These are phyloP conservation scores for Monilinia laxa DNA, from an alignment of 2,329 filamentous ascomycete species.

Conservation along the genomic window DNA sequence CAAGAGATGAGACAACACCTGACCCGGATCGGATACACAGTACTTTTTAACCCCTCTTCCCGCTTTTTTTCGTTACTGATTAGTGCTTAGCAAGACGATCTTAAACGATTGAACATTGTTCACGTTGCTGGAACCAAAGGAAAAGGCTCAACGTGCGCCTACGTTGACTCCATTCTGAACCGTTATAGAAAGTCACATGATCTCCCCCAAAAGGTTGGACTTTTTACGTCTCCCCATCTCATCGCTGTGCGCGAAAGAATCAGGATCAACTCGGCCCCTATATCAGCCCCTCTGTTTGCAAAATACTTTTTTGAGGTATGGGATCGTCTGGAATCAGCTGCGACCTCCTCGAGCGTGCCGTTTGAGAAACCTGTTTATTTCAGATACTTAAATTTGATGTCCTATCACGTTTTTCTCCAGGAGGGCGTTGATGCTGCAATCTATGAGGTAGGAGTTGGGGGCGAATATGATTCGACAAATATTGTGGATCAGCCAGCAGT, in stretches of 20 bases:
- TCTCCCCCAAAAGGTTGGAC: conserved; percentile 48
- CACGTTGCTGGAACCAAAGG: conserved; percentile 77
- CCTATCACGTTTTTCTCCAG: conserved; percentile 63
- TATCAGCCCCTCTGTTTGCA: conserved; percentile 59
- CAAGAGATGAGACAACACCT: conserved; percentile 80
- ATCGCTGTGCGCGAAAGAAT: conserved; percentile 67
- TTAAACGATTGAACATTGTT: conserved; percentile 63
- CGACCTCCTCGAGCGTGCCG: conserved; percentile 38
- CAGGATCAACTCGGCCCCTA: conserved; percentile 57
- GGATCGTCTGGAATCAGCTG: conserved; percentile 50
- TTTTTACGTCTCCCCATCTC: conserved; percentile 70
- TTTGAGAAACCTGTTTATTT: conserved; percentile 54
- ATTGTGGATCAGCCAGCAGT: conserved; percentile 58
- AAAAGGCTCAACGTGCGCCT: conserved; percentile 72
- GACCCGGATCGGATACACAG: conserved; percentile 72
- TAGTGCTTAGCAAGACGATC: conserved; percentile 33
- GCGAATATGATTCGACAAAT: conserved; percentile 69
- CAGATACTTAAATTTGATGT: conserved; percentile 63
- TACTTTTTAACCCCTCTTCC: conserved; percentile 31
- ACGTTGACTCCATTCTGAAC: conserved; percentile 61
- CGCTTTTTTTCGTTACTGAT: neutral
- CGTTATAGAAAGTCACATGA: conserved; percentile 46
- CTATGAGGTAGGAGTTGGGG: conserved; percentile 67
- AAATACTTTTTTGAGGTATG: conserved; percentile 68
- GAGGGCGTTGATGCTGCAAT: conserved; percentile 62